Conservation (phyloP, 768 basidiomycete genomes). For the Leccinum aurantiacum region DNA sequence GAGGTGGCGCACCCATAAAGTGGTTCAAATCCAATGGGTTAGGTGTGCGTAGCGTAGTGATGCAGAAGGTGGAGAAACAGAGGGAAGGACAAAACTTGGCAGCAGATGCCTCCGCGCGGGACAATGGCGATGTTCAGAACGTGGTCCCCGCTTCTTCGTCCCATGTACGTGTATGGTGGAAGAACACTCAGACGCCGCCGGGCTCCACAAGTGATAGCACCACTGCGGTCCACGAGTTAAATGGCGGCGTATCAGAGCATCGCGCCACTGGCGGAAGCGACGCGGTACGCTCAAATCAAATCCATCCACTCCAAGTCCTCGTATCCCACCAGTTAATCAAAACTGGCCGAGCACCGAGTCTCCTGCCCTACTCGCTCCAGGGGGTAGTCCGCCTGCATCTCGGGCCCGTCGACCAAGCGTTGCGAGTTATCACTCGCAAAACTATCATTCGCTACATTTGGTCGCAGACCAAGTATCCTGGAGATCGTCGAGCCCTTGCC, state of each 20-base stretch:
- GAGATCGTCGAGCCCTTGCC: constrained; percentile 24
- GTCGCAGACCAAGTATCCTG: constrained; percentile 24
- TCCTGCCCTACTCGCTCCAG: constrained; percentile 5
- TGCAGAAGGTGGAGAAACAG: constrained; percentile 25
- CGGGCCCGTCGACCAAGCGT: constrained; percentile 27
- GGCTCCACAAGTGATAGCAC: constrained; percentile 14
- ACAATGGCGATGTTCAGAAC: constrained; percentile 7
- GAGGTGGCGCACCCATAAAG: constrained; percentile 21
- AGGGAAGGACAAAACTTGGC: constrained; percentile 15
- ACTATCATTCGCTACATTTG: constrained; percentile 31
- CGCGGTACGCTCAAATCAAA: constrained; percentile 3
- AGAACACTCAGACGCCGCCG: constrained; percentile 17
- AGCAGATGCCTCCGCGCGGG: background rate
- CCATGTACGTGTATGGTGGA: constrained; percentile 33
- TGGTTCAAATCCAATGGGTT: constrained; percentile 33
- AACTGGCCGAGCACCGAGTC: constrained; percentile 25
- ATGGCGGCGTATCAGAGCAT: constrained; percentile 3
- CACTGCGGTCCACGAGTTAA: constrained; percentile 11
- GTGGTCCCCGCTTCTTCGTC: constrained; percentile 11
- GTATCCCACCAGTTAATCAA: constrained; percentile 16
- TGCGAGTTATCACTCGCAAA: constrained; percentile 33
- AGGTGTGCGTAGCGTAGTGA: constrained; percentile 25
- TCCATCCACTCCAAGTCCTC: constrained; percentile 24
- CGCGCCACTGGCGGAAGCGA: constrained; percentile 5
- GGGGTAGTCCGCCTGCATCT: constrained; percentile 6